Evolutionary conservation across 2,329 filamentous ascomycete genomes (phyloP), one percentile per base, ranked within the genome.

Genomic region (Diaporthe aspalathi): DNA sequence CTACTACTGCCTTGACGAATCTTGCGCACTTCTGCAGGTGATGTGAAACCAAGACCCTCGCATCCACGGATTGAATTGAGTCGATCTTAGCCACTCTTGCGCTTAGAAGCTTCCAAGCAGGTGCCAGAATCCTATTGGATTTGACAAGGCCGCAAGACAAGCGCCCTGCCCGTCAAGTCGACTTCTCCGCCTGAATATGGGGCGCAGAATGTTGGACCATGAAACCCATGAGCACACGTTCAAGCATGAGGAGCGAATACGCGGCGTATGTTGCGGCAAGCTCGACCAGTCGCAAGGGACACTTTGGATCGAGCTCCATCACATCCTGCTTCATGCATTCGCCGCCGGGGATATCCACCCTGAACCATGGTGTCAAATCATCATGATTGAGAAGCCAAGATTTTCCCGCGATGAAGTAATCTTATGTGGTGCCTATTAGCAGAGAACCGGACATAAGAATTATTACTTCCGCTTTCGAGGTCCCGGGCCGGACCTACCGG

Each of bases 401-500:
- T 24, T 7, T 12, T 9, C 22, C 40, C 17, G 14, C 16, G n/a
- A 27, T 8, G 16, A 7, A 11, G 22, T 24, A 14, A 17, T 8
- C 5, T 57, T 24, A 14, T 27, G 32, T 24, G n/a, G 35, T 16
- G 35, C 22, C 16, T 40, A 8, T 40, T 43, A 17, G 56, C n/a
- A 45, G 22, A 11, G n/a, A 29, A 45, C 17, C 56, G 56, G 56
- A 62, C 17, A 45, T 62, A 62, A 47, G 24, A 47, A 20, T 14
- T n/a, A 5, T 29, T 62, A 45, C 40, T 47, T 62, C 56, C 38
- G 56, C 27, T 16, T 20, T 38, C n/a, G n/a, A n/a, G n/a, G n/a
- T n/a, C n/a, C n/a, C n/a, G 38, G 56, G 17, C 56, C 56, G 56
- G 56, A 62, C 11, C 38, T 62, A 62, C 43, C 60, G 43, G 43